Base-by-base conservation (phyloP, 176 grass and related monocot species). In the Hsuehochloa calcarea region DNA sequence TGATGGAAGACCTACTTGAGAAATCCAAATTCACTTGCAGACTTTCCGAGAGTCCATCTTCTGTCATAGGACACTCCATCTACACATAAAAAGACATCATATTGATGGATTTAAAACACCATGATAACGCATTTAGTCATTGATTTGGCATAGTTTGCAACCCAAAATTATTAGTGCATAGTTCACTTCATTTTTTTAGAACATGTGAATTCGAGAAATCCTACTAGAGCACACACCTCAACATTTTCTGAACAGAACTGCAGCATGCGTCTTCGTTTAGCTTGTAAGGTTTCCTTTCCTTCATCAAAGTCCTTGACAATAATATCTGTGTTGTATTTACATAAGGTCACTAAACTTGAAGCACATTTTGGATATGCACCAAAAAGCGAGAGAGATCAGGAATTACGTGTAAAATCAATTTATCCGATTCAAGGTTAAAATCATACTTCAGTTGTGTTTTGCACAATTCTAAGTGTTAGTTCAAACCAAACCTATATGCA, bases 181-280 rank as follows among this genome's bases (percentile, higher is more conserved):
- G 6, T 51, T 73, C 68, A 85, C 35, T 86, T 40, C 70, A 60
- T 55, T 23, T 79, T 61, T 54, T 23, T 67, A 35, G 27, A 79
- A 64, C 35, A 27, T 17, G 39, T 31, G 26, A 86, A 11, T 16
- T 75, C 1, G 16, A 55, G 41, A 37, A 37, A 77, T 59, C 54
- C 20, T 68, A 62, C 15, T 11, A 86, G 41, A 87, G 74, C 20
- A 65, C 39, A 9, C 72, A 90, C 84, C 93, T 92, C 86, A 61
- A 70, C 77, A 72, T 45, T 93, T 68, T 96, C 90, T 70, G 92
- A 82, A 88, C 89, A 92, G 75, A 99, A 99, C 76, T 94, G 96
- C 43, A 99, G 86, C 89, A 92, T 96, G 54, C 96, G 93, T 70
- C 93, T 92, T 65, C 96, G 86, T 65, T 99, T 99, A 27, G 85